Evolutionary conservation across 2,329 filamentous ascomycete genomes (phyloP), one percentile per base, ranked within the genome.

Genomic region (Cercospora canescens): DNA sequence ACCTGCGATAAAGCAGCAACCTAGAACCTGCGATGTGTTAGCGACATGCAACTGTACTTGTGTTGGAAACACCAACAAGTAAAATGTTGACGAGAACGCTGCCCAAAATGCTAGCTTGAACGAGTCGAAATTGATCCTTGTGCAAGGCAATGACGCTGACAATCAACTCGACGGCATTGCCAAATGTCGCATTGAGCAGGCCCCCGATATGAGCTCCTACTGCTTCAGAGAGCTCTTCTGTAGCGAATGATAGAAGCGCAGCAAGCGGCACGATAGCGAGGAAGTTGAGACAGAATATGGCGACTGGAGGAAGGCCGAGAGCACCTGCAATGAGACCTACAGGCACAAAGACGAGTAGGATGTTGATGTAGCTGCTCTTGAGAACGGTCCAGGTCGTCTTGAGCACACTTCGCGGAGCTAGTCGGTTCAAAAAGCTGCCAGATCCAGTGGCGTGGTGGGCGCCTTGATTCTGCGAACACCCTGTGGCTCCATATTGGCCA

Each of bases 101-200:
- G 50, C 94, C 94, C 30, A 98, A 88, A 92, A 98, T 97, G 68
- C 92, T 96, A n/a, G 94, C 91, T 81, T 98, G 95, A 12, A 98
- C 94, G 68, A 98, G 93, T 73, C 94, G 89, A 75, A 97, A 96
- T 80, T 98, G 91, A 69, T 88, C 88, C 72, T 94, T 88, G 71
- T 85, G 88, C 60, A 98, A 85, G 16, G 94, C 94, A 70, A 98
- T 91, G 72, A 98, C 94, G 78, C 92, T 96, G 76, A 96, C 91
- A 80, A 92, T 92, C 69, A 94, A 79, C 77, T 94, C 91, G 57
- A 93, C 90, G 8, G 89, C 90, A 78, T 93, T 93, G 72, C 90
- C 90, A 78, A 92, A 93, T 0, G 90, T 92, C n/a, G 90, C 90
- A 76, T 93, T 93, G 63, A 91, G 82, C 67, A 92, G 78, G n/a